A percentile compares a stretch with the other conserved stretches of the same genome.
Evolutionary conservation across 371 early-diverging fungal species (phyloP).

Genomic region (Rhizopus delemar): DNA sequence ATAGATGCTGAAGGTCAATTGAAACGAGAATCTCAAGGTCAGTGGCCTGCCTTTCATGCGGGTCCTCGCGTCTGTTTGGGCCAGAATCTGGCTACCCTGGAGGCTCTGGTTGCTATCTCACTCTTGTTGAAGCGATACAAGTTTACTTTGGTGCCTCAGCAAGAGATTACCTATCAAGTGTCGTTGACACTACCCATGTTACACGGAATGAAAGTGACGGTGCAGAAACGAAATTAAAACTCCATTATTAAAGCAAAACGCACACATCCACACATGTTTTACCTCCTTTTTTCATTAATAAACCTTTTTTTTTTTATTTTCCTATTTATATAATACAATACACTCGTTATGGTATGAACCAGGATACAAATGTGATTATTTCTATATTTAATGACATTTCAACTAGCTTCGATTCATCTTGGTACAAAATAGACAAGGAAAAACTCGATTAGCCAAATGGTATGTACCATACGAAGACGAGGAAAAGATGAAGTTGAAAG

Average conservation of each 20-base stretch:
- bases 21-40: slow-evolving; percentile 41
- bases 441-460: slow-evolving; percentile 96
- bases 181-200: slow-evolving; percentile 56
- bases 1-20: slow-evolving; percentile 43
- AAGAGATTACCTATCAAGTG: slow-evolving; percentile 33
- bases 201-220: slow-evolving; percentile 41
- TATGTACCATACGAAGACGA: slow-evolving; percentile 92
- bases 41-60: slow-evolving; percentile 63
- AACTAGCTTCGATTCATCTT: slow-evolving; percentile 90
- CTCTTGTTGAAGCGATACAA: slow-evolving; percentile 42
- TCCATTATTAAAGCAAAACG: too few relatives aligned
- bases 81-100: slow-evolving; percentile 50
- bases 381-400: too few relatives aligned
- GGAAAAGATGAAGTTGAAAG: slow-evolving; percentile 91
- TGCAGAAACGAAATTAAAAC: slow-evolving; percentile 22
- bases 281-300: background rate
- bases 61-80: slow-evolving; percentile 74
- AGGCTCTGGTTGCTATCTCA: slow-evolving; percentile 42
- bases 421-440: slow-evolving; percentile 97
- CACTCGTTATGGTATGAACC: background rate
- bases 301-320: too few relatives aligned
- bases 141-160: slow-evolving; percentile 41
- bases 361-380: too few relatives aligned
- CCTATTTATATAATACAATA: background rate
- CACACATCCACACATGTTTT: background rate